Base-by-base conservation (phyloP, 306 rosid species). In the Cucumis hystrix region DNA sequence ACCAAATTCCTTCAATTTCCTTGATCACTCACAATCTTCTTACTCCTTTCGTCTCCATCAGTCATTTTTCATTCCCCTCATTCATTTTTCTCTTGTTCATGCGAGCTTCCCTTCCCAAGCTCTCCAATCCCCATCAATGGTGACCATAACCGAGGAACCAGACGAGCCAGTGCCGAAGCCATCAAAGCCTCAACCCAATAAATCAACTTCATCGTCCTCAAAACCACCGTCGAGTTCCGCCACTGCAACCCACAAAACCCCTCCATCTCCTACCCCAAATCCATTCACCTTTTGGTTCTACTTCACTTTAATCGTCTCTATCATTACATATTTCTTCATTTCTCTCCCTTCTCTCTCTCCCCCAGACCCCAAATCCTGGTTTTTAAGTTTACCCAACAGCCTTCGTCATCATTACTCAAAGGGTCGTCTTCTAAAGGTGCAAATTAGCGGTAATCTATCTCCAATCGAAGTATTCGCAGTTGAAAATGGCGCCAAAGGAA, bases 221-320 rank as follows among this genome's bases (percentile, higher is more conserved):
- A 59, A 43, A 4, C 25, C 79, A 2, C 74, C 55, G 18, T 10
- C 55, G 9, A 18, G 28, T 54, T 8, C 21, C 56, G 10, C 83
- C 16, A 21, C 78, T 21, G 16, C 80, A 33, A 70, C 77, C 80
- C 21, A 75, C n/a, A 72, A 79, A 35, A 28, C 82, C 1, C 49
- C 77, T 45, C 73, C 57, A 12, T 65, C 86, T 49, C 77, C 68
- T 41, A 43, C 35, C 18, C 51, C 60, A 43, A 84, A 79, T 64
- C 91, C 94, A 4, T 90, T 92, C 82, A 80, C 91, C 49, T 92
- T 95, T 86, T 90, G 96, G 96, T 88, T 95, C 86, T 87, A 92
- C 89, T 88, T 89, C 79, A 90, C 92, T 51, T 77, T 95, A 40
- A 71, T 80, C 5, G 84, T 90, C 79, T 88, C 99, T 23, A 74